phyloP scores from a whole-genome alignment of 257 asterid species.

The Gynochthodes officinalis region DNA sequence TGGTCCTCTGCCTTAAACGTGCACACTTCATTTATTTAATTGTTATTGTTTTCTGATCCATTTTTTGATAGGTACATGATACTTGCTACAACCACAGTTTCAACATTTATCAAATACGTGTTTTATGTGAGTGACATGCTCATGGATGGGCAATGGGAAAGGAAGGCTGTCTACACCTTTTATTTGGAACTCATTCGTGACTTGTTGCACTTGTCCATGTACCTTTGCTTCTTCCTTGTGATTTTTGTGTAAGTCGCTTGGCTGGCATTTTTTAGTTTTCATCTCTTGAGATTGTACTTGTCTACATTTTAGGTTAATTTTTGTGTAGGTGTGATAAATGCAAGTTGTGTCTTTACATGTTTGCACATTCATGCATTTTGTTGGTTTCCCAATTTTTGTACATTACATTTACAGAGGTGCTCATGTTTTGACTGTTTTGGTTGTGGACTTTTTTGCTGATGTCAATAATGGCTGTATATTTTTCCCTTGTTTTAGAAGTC shows the following conservation, averaged over 20 bases:
- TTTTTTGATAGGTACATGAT: slow-evolving; percentile 73
- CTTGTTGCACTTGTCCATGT: slow-evolving; percentile 90
- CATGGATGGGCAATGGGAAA: slow-evolving; percentile 99
- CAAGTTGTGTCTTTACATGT: not conserved
- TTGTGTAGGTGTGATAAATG: no score
- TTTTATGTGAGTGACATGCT: slow-evolving; percentile 86
- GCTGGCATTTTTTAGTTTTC: not conserved
- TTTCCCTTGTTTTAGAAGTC: not conserved
- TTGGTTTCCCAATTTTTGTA: not conserved
- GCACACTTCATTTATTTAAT: not conserved
- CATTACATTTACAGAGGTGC: not conserved
- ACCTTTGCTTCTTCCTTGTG: slow-evolving; percentile 93
- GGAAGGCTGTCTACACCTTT: slow-evolving; percentile 90
- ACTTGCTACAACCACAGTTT: slow-evolving; percentile 82
- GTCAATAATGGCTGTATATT: not conserved
- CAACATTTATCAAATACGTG: slow-evolving; percentile 76
- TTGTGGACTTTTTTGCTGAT: not conserved
- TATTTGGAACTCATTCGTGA: slow-evolving; percentile 88
- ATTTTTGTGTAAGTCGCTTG: slow-evolving; percentile 74
- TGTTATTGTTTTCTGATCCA: not conserved
- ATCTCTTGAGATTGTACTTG: no score
- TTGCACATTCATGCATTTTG: not conserved
- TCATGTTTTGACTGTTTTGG: not conserved
- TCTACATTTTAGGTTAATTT: no score
- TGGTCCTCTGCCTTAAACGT: not conserved